Base-by-base conservation (phyloP, 176 grass and related monocot genomes). In the Luzula sylvatica region DNA sequence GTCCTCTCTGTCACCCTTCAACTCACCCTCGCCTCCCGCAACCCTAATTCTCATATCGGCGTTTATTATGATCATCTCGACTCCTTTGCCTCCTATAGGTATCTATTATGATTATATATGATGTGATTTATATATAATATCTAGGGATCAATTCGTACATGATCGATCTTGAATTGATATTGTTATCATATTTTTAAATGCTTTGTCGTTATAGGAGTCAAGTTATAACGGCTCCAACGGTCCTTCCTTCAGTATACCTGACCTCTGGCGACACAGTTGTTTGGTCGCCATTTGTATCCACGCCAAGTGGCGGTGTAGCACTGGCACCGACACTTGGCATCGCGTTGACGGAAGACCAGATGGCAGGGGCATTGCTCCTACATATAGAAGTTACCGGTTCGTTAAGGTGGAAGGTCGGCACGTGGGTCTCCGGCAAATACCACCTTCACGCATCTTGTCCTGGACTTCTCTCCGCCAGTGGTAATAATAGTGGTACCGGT, bases 381-480 rank as follows among this genome's bases (percentile, higher is more conserved):
- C 39, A 74, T 43, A 65, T 87, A 3, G 46, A 62, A 35, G 47
- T 73, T 0, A 72, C 66, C 3, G 84, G 78, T 6, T 50, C 70
- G 18, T 7, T 88, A 46, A 65, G 72, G 56, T 88, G 84, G 84
- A 83, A 75, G 67, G 76, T 92, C 38, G 80, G 81, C 0, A 68
- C 53, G 32, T 85, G 75, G 80, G 53, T 68, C 43, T 77, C 86
- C 53, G 68, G 80, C 0, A 60, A 55, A 32, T 92, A 85, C 81
- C 80, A 85, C 44, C 76, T 92, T 66, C 69, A 71, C 38, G 81
- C 71, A 66, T 80, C 40, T 74, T 92, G 87, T 71, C 87, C 88
- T 21, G 72, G 63, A 24, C 61, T 72, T 68, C 74, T 94, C 24
- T 44, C 66, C 11, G 15, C 41, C 0, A 53, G 16, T 4, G 11